Evolutionary conservation across 2,329 filamentous ascomycete genomes (phyloP).

Genomic region (Aspergillus sp.): DNA sequence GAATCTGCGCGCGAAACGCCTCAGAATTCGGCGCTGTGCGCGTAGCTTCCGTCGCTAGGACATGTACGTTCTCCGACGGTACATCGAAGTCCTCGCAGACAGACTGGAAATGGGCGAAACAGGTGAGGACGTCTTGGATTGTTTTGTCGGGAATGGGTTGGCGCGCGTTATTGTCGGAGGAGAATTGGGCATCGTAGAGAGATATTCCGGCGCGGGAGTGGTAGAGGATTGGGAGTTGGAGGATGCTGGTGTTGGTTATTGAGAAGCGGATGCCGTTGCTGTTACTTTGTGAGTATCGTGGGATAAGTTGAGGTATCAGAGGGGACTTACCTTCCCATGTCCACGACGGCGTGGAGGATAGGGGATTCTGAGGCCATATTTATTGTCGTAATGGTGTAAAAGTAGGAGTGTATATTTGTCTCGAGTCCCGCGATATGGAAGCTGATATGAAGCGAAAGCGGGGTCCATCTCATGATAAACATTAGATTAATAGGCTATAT

Average conservation of each 20-base stretch:
- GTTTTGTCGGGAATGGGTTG: conserved; percentile 52
- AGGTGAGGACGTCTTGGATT: conserved; percentile 59
- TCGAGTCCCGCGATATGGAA: not conserved
- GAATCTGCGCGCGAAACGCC: conserved; percentile 61
- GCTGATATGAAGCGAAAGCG: not conserved
- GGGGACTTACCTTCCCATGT: conserved; percentile 35
- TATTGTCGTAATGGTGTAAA: not conserved
- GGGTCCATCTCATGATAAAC: no score
- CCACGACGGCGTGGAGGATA: conserved; percentile 30
- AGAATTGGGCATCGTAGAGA: conserved; percentile 70
- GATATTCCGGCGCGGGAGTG: conserved; percentile 74
- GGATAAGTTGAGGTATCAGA: not conserved
- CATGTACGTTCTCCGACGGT: conserved; percentile 54
- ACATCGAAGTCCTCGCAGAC: conserved; percentile 67
- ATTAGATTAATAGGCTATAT: no score
- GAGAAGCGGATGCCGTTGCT: conserved; percentile 91
- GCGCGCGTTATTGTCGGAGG: conserved; percentile 32
- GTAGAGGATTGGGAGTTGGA: conserved; percentile 70
- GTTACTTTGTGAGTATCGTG: not conserved
- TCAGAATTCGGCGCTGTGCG: conserved; percentile 68
- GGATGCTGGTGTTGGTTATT: conserved; percentile 70
- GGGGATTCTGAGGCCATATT: not conserved
- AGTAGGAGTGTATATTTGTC: no score
- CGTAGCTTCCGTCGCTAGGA: conserved; percentile 86
- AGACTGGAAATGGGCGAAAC: conserved; percentile 62